Conservation (phyloP, 1,284 basidiomycete species). For the Cryptococcus depauperatus region DNA sequence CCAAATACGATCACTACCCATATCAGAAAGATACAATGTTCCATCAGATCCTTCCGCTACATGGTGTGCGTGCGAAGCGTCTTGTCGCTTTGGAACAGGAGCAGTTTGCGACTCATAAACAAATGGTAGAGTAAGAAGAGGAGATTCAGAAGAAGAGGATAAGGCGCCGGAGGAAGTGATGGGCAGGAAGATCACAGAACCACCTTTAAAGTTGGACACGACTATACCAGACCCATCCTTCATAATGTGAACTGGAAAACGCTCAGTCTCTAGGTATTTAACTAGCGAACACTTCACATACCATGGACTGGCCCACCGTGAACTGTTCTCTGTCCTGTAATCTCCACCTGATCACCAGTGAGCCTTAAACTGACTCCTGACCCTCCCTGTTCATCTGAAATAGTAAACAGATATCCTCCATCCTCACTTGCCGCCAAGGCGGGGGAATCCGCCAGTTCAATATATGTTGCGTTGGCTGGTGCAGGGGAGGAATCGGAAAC, state of each 20-base stretch:
- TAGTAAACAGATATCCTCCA: constrained; percentile 23
- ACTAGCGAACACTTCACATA: constrained; percentile 16
- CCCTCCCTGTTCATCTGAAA: constrained; percentile 32
- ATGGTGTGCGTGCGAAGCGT: constrained; percentile 39
- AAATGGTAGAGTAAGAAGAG: constrained; percentile 25
- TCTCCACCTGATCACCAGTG: constrained; percentile 19
- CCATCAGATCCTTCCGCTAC: constrained; percentile 32
- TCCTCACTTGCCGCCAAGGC: constrained; percentile 4
- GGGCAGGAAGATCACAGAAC: constrained; percentile 32
- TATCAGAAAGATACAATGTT: constrained; percentile 34
- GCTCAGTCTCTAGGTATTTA: background rate
- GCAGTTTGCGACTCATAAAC: constrained; percentile 21
- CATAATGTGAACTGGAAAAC: constrained; percentile 26
- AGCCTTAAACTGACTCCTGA: constrained; percentile 24
- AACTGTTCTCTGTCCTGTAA: constrained; percentile 26
- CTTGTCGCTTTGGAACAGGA: constrained; percentile 40
- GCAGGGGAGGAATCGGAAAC: constrained; percentile 21
- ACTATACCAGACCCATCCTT: constrained; percentile 40
- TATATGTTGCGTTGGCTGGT: constrained; percentile 32
- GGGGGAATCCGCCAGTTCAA: constrained; percentile 16
- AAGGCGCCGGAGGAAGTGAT: constrained; percentile 22
- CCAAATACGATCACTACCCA: constrained; percentile 42
- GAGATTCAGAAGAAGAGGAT: constrained; percentile 12
- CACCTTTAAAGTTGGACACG: constrained; percentile 33
- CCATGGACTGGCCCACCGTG: constrained; percentile 34